phyloP scores from a whole-genome alignment of 345 rosid species.

The Lepidium africanum region DNA sequence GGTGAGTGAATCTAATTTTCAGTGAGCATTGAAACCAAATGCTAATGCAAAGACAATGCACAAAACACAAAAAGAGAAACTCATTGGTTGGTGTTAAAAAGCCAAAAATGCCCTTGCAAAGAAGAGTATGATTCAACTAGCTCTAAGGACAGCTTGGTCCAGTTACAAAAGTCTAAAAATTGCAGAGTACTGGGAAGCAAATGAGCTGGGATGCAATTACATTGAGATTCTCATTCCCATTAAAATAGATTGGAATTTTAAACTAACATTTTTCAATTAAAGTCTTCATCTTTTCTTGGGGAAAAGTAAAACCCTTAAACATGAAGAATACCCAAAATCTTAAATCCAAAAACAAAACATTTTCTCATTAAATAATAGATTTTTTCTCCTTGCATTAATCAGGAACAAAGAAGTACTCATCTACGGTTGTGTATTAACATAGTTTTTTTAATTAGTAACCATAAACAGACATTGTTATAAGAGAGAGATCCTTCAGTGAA shows the following conservation, averaged over 20 bases:
- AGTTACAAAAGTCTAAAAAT: neutral
- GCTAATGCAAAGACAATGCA: conserved; percentile 3
- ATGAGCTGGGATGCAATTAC: conserved; percentile 35
- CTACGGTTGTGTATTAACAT: neutral
- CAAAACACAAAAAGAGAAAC: neutral
- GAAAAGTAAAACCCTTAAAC: neutral
- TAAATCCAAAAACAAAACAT: neutral
- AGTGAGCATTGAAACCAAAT: neutral
- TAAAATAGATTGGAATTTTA: neutral
- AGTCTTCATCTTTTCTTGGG: neutral
- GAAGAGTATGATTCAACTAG: neutral
- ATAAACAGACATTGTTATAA: neutral
- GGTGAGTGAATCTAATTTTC: conserved; percentile 15
- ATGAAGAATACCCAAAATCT: conserved; percentile 12
- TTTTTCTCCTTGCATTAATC: neutral
- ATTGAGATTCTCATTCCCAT: conserved; percentile 30
- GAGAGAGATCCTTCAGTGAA: conserved; percentile 2
- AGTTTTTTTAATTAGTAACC: neutral
- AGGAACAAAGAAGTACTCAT: neutral
- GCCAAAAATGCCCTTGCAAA: neutral
- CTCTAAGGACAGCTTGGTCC: conserved; percentile 10
- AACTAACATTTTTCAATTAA: neutral
- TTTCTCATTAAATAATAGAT: neutral
- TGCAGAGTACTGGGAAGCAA: conserved; percentile 15
- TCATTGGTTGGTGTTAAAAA: neutral